Evolutionary conservation across 768 basidiomycete genomes (phyloP).

Genomic region (Russula abietina): DNA sequence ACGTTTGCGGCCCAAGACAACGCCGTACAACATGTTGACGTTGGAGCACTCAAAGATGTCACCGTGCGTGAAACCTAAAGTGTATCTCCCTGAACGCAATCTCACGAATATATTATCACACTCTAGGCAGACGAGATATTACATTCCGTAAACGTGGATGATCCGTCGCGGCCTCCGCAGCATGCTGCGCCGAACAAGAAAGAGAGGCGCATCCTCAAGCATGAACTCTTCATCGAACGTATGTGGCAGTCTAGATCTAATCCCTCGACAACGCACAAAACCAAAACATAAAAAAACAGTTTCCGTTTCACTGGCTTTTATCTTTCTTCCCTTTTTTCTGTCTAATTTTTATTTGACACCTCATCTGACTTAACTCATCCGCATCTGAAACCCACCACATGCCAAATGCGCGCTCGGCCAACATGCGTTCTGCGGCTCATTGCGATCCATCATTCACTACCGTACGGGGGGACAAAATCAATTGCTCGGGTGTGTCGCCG

Average conservation of each 20-base stretch:
- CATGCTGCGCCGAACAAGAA: slow-evolving; percentile 46
- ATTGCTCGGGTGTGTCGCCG: not conserved
- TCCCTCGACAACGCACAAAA: not conserved
- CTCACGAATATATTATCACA: slow-evolving; percentile 16
- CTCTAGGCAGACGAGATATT: slow-evolving; percentile 43
- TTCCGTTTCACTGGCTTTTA: not conserved
- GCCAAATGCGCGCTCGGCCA: not conserved
- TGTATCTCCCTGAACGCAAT: not conserved
- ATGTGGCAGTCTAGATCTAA: slow-evolving; percentile 23
- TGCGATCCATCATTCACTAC: not conserved
- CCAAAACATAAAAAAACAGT: no score
- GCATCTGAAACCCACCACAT: not conserved
- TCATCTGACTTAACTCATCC: not conserved
- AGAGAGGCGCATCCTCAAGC: slow-evolving; percentile 58
- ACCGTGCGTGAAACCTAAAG: slow-evolving; percentile 35
- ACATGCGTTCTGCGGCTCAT: not conserved
- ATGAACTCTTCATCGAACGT: slow-evolving; percentile 67
- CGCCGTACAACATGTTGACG: slow-evolving; percentile 43
- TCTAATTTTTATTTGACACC: not conserved
- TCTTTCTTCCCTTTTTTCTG: not conserved
- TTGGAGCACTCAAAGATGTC: slow-evolving; percentile 37
- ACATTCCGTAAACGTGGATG: slow-evolving; percentile 30
- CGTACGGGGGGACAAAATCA: not conserved
- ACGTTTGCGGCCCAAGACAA: slow-evolving; percentile 46
- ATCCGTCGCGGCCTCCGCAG: slow-evolving; percentile 24